Percentiles rank a stretch among this genome's conserved stretches.
These are phyloP conservation scores for Trichoderma guizhouense DNA, from an alignment of 2,329 filamentous ascomycete genomes.

Conservation along the genomic window DNA sequence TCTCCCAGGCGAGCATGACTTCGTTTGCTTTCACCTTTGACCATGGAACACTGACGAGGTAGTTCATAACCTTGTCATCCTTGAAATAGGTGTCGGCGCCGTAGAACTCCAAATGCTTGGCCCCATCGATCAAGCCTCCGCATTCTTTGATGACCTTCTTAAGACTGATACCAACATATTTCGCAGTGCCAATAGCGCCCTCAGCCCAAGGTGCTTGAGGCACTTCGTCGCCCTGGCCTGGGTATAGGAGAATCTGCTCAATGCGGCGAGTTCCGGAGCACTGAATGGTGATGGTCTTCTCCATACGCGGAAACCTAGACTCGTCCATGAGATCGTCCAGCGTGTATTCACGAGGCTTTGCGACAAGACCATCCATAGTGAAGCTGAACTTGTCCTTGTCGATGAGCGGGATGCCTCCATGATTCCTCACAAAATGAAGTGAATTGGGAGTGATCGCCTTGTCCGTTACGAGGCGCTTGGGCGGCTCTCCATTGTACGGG, in stretches of 20 bases:
- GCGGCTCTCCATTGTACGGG: slow-evolving; percentile 9
- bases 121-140: not conserved
- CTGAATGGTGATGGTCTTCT: not conserved
- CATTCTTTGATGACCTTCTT: slow-evolving; percentile 9
- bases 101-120: slow-evolving; percentile 9
- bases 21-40: slow-evolving; percentile 14
- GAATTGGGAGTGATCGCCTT: slow-evolving; percentile 4
- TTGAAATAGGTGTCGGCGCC: slow-evolving; percentile 12
- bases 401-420: slow-evolving; percentile 6
- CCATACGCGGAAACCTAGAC: slow-evolving; percentile 7
- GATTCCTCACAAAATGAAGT: slow-evolving; percentile 11
- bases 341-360: not conserved
- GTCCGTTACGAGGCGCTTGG: not conserved
- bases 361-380: not conserved
- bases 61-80: slow-evolving; percentile 12
- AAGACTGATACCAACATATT: not conserved
- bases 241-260: slow-evolving; percentile 10
- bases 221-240: slow-evolving; percentile 4
- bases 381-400: slow-evolving; percentile 10
- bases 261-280: slow-evolving; percentile 10
- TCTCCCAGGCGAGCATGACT: slow-evolving; percentile 7
- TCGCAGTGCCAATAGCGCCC: slow-evolving; percentile 3
- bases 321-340: slow-evolving; percentile 10
- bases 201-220: slow-evolving; percentile 8
- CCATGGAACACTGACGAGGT: slow-evolving; percentile 3